Base-by-base conservation (phyloP, 2,329 filamentous ascomycete species). In the Talaromyces albobiverticillius region DNA sequence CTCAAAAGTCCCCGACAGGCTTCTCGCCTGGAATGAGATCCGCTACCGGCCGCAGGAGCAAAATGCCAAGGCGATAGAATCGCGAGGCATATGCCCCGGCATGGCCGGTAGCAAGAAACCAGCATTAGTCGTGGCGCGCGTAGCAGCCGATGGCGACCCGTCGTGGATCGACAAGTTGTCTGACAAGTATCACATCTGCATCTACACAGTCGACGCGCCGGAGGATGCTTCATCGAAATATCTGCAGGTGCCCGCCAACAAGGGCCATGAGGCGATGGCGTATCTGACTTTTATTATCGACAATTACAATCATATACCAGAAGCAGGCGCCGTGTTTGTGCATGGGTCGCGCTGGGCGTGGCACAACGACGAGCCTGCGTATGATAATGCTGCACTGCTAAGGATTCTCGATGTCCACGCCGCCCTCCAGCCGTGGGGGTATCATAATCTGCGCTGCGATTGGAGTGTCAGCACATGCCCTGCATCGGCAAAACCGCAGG, bases 401-500 rank as follows among this genome's bases (percentile, higher is more conserved):
- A 45, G 40, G n/a, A 25, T 34, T 32, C 53, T 79, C 11, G 69
- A 79, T 57, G 51, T 78, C 0, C 57, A 67, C 1, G 53, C 65
- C 0, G 77, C 77, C 1, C 63, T 79, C 1, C 58, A 62, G 8
- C 62, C 62, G 0, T 56, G 59, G 1, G 77, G 77, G 0, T 80
- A 79, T 59, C 71, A 77, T 51, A 80, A 80, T 54, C 64, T 80
- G 25, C 72, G 76, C 41, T 80, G 77, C 56, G 76, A 79, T 60
- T 79, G 77, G 77, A 76, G 73, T 36, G 67, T 69, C 1, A 76
- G 76, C 46, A 75, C 72, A 1, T 75, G 75, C 55, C 59, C 64
- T 1, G 38, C 64, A 0, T 62, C 64, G 2, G 62, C 67, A 0
- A 61, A 68, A 3, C 63, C 75, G 2, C 76, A 78, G 51, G 72